A percentile compares a stretch with the other conserved stretches of the same genome.
Evolutionary conservation across 768 basidiomycete genomes (phyloP).

Genomic region (Collybia sp.): DNA sequence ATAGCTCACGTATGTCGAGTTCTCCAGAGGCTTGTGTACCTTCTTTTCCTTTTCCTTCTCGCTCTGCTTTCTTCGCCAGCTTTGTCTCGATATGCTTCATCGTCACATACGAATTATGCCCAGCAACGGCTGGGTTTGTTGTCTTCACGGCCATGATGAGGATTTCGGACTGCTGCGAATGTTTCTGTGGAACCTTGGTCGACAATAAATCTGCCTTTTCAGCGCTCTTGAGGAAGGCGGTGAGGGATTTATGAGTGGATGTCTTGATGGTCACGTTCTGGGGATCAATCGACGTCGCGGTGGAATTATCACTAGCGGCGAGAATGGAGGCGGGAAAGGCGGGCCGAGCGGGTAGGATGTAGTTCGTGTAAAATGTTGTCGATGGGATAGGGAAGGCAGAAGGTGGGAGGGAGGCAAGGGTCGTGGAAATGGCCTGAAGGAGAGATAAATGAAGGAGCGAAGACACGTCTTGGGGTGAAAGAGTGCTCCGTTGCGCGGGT

Average conservation of each 20-base stretch:
- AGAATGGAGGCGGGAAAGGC: slow-evolving; percentile 46
- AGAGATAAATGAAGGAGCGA: slow-evolving; percentile 55
- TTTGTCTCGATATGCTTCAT: slow-evolving; percentile 62
- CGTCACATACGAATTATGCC: slow-evolving; percentile 51
- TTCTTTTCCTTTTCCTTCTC: slow-evolving; percentile 47
- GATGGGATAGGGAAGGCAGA: slow-evolving; percentile 72
- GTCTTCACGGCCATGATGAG: slow-evolving; percentile 50
- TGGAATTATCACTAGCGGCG: slow-evolving; percentile 20
- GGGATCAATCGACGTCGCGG: slow-evolving; percentile 25
- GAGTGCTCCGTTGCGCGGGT: slow-evolving; percentile 11
- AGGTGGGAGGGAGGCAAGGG: slow-evolving; percentile 38
- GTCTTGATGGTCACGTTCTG: slow-evolving; percentile 68
- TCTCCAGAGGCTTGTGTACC: slow-evolving; percentile 37
- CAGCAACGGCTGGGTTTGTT: slow-evolving; percentile 49
- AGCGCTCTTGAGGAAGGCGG: slow-evolving; percentile 71
- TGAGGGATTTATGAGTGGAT: slow-evolving; percentile 76
- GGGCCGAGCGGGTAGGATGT: slow-evolving; percentile 79
- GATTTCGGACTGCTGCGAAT: slow-evolving; percentile 45
- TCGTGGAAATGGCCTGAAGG: slow-evolving; percentile 58
- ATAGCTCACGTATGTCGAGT: slow-evolving; percentile 62
- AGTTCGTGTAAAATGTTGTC: slow-evolving; percentile 68
- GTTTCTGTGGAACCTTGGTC: slow-evolving; percentile 58
- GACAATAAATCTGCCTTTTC: slow-evolving; percentile 74
- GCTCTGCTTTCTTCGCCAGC: slow-evolving; percentile 53
- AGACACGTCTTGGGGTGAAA: slow-evolving; percentile 46